Evolutionary conservation across 1,139 yeast genomes (phyloP), one percentile per base, ranked within the genome.

Genomic region (Lodderomyces beijingensis): DNA sequence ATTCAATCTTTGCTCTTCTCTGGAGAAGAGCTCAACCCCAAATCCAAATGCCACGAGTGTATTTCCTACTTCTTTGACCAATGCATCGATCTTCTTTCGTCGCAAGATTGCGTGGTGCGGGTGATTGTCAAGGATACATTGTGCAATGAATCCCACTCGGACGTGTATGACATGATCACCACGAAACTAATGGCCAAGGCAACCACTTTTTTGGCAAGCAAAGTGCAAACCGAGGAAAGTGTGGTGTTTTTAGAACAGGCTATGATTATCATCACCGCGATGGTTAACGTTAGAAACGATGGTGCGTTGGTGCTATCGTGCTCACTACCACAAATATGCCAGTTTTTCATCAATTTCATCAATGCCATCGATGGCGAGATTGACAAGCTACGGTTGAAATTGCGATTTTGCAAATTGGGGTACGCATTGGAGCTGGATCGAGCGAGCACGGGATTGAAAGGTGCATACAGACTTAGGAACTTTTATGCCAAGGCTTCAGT

Each of bases 381-480:
- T 2, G 68, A 65, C 31, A 64, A 65, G 15, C 57, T 70, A 33
- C 64, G 78, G 37, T 59, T 82, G 25, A 72, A 76, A 38, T 68
- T 80, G 35, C 67, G 82, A 36, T 68, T 78, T 45, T 77, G 86
- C 37, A 74, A 76, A 43, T 57, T 79, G 42, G 62, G 69, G 5
- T 64, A 66, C 24, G 65, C 71, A 2, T 59, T 80, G 28, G 80
- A 79, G 31, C 36, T 50, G 4, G 62, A 65, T 29, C 57, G 63
- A 35, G 51, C 49, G 5, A 54, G 60, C 20, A 42, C 62, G 19
- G 70, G 75, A 0, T 44, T 71, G 19, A 58, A 66, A 25, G 87
- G 89, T 27, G 83, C 80, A 25, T 69, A 69, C 42, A 63, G 64
- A 32, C 44, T 73, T 11, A 74, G 91, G 45, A 85, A 83, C 50